Evolutionary conservation across 1,139 yeast genomes (phyloP), one percentile per base, ranked within the genome.

Genomic region (Maudiozyma humilis): DNA sequence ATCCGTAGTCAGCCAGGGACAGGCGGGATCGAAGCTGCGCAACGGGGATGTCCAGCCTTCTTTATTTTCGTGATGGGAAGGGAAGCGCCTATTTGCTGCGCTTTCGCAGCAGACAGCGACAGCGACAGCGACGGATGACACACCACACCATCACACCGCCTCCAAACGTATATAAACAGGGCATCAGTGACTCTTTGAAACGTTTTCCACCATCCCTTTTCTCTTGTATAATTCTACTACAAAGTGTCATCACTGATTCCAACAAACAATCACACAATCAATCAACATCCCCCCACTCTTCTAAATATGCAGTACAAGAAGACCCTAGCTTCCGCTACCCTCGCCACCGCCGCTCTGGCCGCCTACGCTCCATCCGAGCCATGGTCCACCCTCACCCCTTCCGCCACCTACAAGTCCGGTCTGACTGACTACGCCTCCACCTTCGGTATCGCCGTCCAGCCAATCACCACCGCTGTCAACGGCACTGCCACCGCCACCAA

Each of bases 321-420:
- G 53, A 55, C 71, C 62, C 47, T 69, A 54, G 54, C 73, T 43
- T 52, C 69, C 41, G 66, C 60, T 57, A 58, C 66, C 50, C 59
- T 79, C 45, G 70, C 75, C 43, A 67, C 76, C 44, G 53, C 73
- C 38, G 70, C 82, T 47, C 47, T 77, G 61, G 77, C 89, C 59
- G 80, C 86, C 57, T 70, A 73, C 62, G 74, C 78, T 65, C 59
- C 66, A 46, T 52, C 59, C 49, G 47, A 53, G 37, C 54, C 65
- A 40, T 67, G 67, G 67, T 52, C 68, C 42, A 66, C 69, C 42
- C 55, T 66, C 54, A 64, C 69, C n/a, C 68, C 69, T 51, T 48
- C 55, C 17, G 55, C 58, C 32, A 56, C 69, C 23, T 60, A 58
- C 51, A 56, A 60, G 41, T 50, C 64, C 42, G 70, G 66, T 56